These are phyloP conservation scores for Septoria linicola DNA, from an alignment of 2,329 filamentous ascomycete genomes.

Conservation along the genomic window DNA sequence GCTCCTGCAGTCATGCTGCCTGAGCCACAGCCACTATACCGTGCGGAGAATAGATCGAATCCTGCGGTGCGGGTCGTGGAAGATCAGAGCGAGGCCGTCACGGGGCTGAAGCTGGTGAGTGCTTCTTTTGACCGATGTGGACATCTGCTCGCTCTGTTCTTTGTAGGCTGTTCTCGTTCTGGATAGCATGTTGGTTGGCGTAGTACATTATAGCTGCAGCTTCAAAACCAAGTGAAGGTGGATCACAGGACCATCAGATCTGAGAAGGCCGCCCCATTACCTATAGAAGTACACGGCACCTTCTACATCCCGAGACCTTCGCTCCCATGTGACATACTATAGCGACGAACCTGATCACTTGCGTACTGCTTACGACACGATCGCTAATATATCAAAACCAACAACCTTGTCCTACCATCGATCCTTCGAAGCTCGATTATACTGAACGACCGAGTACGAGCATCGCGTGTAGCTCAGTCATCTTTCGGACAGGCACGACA, in stretches of 20 bases:
- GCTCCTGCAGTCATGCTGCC: constrained; percentile 14
- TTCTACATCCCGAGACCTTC: constrained; percentile 23
- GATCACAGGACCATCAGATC: constrained; percentile 20
- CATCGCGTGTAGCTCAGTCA: too few species aligned
- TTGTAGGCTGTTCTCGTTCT: constrained; percentile 5
- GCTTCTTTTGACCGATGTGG: constrained; percentile 9
- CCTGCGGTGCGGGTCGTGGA: constrained; percentile 18
- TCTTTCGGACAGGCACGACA: too few species aligned
- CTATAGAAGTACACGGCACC: constrained; percentile 9
- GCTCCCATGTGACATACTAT: constrained; percentile 21
- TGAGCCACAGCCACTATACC: constrained; percentile 21
- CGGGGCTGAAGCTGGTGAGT: constrained; percentile 15
- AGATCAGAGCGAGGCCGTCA: constrained; percentile 15
- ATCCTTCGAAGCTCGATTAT: background rate
- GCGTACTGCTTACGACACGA: constrained; percentile 9
- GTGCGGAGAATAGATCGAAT: constrained; percentile 16
- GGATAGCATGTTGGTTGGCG: constrained; percentile 17
- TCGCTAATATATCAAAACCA: background rate
- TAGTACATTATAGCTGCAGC: constrained; percentile 19
- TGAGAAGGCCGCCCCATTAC: constrained; percentile 11
- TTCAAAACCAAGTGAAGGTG: constrained; percentile 1
- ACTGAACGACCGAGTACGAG: too few species aligned
- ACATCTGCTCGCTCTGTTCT: constrained; percentile 20
- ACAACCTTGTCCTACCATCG: too few species aligned
- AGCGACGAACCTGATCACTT: background rate